Evolutionary conservation across 306 rosid species (phyloP), one percentile per base, ranked within the genome.

Genomic region (Casuarina equisetifolia): DNA sequence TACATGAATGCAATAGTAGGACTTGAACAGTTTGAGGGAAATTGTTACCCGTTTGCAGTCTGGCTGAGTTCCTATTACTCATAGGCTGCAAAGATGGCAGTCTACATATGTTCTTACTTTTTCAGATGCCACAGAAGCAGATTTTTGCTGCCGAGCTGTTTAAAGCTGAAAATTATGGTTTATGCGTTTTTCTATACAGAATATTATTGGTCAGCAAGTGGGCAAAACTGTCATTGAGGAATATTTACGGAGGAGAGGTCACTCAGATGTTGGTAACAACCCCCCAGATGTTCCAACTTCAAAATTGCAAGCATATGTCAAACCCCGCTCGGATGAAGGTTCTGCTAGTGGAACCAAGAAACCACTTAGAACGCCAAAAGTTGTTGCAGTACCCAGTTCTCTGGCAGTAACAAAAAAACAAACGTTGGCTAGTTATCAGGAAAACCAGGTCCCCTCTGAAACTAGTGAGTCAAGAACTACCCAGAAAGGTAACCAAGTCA

Each of bases 211-310:
- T 58, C 84, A 90, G 86, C 93, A 91, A 77, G 83, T 81, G 1
- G 97, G 98, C 44, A 91, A 86, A 82, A 63, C 84, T 79, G 97
- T 95, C 82, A 95, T 87, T 73, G 93, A 88, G 76, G 97, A 90
- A 80, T 95, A 92, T 88, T 70, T 95, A 57, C 85, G 48, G 70
- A 75, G 80, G 80, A 80, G 97, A 63, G 97, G 97, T 38, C 69
- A 84, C 71, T 50, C 81, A 11, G 92, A 88, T 81, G 83, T 82
- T 51, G 52, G 81, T 78, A 69, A 73, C 74, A 55, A 53, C 61
- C 82, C 51, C 69, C 80, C 80, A 38, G 72, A 74, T 79, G 82
- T 83, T 72, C 79, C 90, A 76, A 76, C 89, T 55, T 74, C 93
- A 16, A 82, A 74, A 54, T 78, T 95, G 45, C 97, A 92, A 19